These are phyloP conservation scores for Pseudonectria buxi DNA, from an alignment of 2,329 filamentous ascomycete genomes.

Conservation along the genomic window DNA sequence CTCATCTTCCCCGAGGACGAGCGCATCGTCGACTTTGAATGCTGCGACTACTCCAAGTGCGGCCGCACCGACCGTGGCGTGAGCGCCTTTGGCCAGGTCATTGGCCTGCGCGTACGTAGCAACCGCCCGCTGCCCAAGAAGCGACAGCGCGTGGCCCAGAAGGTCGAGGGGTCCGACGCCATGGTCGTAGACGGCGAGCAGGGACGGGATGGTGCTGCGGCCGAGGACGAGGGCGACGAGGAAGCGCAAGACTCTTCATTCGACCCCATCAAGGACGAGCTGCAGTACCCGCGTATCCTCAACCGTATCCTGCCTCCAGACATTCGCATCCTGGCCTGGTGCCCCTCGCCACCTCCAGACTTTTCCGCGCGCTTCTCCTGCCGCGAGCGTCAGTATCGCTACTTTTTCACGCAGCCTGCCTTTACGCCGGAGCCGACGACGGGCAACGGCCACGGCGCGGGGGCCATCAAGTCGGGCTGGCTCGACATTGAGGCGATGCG, in stretches of 20 bases:
- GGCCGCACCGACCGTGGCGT: conserved; percentile 90
- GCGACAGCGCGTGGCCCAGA: conserved; percentile 13
- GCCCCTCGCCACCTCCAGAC: conserved; percentile 66
- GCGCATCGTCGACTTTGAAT: conserved; percentile 67
- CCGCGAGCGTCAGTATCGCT: conserved; percentile 83
- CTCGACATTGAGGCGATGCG: conserved; percentile 85
- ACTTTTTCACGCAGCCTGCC: conserved; percentile 95
- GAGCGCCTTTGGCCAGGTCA: conserved; percentile 93
- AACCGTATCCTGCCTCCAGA: conserved; percentile 85
- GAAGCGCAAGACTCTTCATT: conserved; percentile 23
- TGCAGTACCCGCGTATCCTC: conserved; percentile 74
- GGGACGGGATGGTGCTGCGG: not conserved
- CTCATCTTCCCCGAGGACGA: conserved; percentile 68
- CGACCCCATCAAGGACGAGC: conserved; percentile 72
- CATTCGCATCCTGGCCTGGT: conserved; percentile 91
- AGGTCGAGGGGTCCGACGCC: conserved; percentile 20
- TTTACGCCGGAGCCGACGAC: conserved; percentile 55
- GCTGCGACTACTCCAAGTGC: conserved; percentile 89
- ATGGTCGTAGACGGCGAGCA: conserved; percentile 13
- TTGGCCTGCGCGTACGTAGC: conserved; percentile 76
- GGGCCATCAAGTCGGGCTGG: conserved; percentile 57
- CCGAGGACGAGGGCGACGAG: conserved; percentile 11
- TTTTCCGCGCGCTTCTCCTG: conserved; percentile 94
- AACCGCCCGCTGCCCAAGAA: conserved; percentile 52
- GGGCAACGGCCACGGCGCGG: conserved; percentile 10